A percentile compares a stretch with the other conserved stretches of the same genome.
phyloP scores from a whole-genome alignment of 2,329 filamentous ascomycete genomes.

The Penicillium sp. region DNA sequence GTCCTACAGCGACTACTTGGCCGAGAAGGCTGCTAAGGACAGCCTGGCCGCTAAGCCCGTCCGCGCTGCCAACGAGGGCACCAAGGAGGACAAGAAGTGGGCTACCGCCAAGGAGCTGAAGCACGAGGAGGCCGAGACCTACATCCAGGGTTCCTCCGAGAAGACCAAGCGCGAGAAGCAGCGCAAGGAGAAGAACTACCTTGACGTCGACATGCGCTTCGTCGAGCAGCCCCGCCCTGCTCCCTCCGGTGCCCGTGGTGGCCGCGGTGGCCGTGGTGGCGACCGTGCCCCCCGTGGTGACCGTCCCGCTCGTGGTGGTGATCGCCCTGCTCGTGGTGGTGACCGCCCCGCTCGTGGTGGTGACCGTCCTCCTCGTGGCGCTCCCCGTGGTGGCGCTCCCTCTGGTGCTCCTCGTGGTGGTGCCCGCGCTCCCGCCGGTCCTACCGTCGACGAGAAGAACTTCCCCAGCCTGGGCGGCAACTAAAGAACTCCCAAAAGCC shows the following conservation, averaged over 20 bases:
- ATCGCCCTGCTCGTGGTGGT: constrained; percentile 8
- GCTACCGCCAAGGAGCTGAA: constrained; percentile 71
- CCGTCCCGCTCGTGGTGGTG: constrained; percentile 51
- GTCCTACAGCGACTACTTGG: constrained; percentile 87
- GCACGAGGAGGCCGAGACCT: constrained; percentile 65
- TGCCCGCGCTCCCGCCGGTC: constrained; percentile 21
- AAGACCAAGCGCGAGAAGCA: constrained; percentile 83
- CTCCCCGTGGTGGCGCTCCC: constrained; percentile 41
- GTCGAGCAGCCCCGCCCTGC: constrained; percentile 66
- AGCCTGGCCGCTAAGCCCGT: constrained; percentile 66
- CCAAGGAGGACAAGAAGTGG: constrained; percentile 90
- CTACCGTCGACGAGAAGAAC: constrained; percentile 49
- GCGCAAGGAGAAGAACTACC: constrained; percentile 85
- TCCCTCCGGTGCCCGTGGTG: constrained; percentile 38
- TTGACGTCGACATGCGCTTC: constrained; percentile 86
- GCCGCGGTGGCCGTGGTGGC: constrained; percentile 25
- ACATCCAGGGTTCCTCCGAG: constrained; percentile 71
- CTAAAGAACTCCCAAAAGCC: constrained; percentile 26
- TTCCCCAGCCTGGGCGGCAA: constrained; percentile 48
- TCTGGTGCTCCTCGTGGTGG: constrained; percentile 30
- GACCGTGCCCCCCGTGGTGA: constrained; percentile 28
- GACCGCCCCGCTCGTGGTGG: constrained; percentile 52
- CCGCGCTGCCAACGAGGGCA: constrained; percentile 91
- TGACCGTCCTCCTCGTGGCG: constrained; percentile 44
- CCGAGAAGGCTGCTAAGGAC: constrained; percentile 71